Evolutionary conservation across 2,329 filamentous ascomycete species (phyloP), one percentile per base, ranked within the genome.

Genomic region (Acrodontium crateriforme): DNA sequence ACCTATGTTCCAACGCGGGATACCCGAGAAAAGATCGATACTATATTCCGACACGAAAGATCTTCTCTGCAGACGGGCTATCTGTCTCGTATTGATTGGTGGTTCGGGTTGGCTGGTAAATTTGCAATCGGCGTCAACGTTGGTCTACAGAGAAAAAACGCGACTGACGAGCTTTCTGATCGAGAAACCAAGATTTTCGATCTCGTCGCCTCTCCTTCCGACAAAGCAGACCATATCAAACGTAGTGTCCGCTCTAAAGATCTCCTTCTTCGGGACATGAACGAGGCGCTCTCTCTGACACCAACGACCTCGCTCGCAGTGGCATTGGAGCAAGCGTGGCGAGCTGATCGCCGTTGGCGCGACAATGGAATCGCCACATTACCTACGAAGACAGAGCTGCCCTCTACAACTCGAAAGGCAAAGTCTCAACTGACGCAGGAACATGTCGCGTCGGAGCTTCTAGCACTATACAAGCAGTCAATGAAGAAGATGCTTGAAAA

Each of bases 311-410:
- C 37, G 2, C 27, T 48, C 4, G 19, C 28, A 10, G 31, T 40
- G 8, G 10, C 44, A 3, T 34, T 45, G 9, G 39, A 42, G 16
- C 14, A 28, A 25, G 46, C 46, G 6, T 43, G 25, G 24, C 16
- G 30, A 14, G 31, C 27, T 18, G 46, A 49, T 22, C 13, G 32
- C 13, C 22, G 28, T 12, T 49, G 46, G 46, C 35, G 38, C 16
- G 23, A 34, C 9, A 14, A 19, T 5, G 23, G 28, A 6, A 7
- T 45, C 12, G 41, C 37, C 2, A 5, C 25, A 10, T 28, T 26
- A n/a, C n/a, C n/a, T n/a, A n/a, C n/a, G 10, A 28, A 25, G 13
- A n/a, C 20, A 5, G 27, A 24, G 3, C 12, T 28, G 21, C 9
- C 19, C 7, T 4, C 9, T 2, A n/a, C n/a, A n/a, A n/a, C n/a